Percentiles rank a stretch among this genome's conserved stretches.
These are phyloP conservation scores for Coelastrella sp. DNA, from an alignment of 139 green algal genomes.

Conservation along the genomic window DNA sequence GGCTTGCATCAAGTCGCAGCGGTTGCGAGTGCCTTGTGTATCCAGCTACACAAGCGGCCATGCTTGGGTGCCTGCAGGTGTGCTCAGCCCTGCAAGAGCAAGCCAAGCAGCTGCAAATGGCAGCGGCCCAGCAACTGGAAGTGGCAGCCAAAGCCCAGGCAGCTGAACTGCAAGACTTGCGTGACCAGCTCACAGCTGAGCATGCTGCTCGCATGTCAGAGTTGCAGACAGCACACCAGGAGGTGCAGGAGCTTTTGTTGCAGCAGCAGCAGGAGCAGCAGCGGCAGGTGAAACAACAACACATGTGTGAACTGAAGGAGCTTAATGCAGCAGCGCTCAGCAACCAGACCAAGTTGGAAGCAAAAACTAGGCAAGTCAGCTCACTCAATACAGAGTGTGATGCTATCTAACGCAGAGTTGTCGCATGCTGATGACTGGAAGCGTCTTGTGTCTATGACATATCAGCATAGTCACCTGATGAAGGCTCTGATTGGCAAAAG, in stretches of 20 bases:
- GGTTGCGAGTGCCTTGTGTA: neutral
- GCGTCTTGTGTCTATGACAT: too few species aligned
- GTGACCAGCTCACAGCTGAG: neutral
- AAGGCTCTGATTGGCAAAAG: too few species aligned
- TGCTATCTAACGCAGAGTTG: too few species aligned
- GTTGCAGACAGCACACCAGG: neutral
- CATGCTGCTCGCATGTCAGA: conserved; percentile 15
- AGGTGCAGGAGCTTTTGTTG: neutral
- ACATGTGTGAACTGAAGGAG: neutral
- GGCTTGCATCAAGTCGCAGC: neutral
- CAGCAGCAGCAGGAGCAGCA: conserved; percentile 28
- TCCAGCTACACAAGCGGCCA: too few species aligned
- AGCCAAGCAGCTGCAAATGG: neutral
- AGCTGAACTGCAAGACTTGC: conserved; percentile 11
- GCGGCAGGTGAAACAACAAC: neutral
- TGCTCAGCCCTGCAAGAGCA: conserved; percentile 36
- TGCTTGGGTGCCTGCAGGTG: conserved; percentile 19
- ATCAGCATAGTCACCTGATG: too few species aligned
- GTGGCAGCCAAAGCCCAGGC: conserved; percentile 18
- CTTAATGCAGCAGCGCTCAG: neutral
- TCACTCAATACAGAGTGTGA: neutral
- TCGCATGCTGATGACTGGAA: too few species aligned
- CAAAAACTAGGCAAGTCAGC: neutral
- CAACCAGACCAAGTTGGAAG: neutral
- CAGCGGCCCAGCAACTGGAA: conserved; percentile 25